phyloP scores from a whole-genome alignment of 345 rosid species.

The Dimocarpus longan region DNA sequence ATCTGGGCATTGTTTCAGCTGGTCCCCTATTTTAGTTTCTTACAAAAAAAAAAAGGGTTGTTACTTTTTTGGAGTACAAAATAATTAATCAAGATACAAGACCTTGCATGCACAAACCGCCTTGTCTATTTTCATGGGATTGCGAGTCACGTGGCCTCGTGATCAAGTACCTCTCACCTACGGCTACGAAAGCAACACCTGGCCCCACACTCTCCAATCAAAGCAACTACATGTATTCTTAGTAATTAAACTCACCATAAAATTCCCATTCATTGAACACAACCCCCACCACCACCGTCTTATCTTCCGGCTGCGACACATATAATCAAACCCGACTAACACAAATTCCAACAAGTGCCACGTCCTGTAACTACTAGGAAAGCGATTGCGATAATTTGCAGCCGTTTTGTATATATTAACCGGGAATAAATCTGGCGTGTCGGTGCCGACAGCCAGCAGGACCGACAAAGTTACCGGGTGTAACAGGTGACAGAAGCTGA shows the following conservation, averaged over 20 bases:
- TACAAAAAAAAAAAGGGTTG: no score
- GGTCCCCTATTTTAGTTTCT: no score
- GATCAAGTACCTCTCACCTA: conserved; percentile 28
- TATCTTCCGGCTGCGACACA: background rate
- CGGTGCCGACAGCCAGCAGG: conserved; percentile 49
- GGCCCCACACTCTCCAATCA: conserved; percentile 15
- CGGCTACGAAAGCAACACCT: conserved; percentile 11
- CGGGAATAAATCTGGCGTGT: conserved; percentile 45
- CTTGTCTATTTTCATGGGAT: background rate
- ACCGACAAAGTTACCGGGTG: conserved; percentile 47
- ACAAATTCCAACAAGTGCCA: conserved; percentile 3
- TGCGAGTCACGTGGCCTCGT: conserved; percentile 28
- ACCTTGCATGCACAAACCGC: background rate
- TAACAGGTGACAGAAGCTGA: conserved; percentile 10
- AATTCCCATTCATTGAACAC: background rate
- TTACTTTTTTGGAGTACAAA: no score
- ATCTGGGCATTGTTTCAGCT: no score
- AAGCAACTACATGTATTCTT: background rate
- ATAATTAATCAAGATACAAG: background rate
- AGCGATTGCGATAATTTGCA: background rate
- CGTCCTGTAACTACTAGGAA: background rate
- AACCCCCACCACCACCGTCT: background rate
- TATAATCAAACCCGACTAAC: background rate
- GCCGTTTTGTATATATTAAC: background rate
- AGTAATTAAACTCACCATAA: no score